Percentiles rank a stretch among this genome's conserved stretches.
Conservation (phyloP, 108 stramenopile genomes). For the Chaetoceros tenuissimus region DNA sequence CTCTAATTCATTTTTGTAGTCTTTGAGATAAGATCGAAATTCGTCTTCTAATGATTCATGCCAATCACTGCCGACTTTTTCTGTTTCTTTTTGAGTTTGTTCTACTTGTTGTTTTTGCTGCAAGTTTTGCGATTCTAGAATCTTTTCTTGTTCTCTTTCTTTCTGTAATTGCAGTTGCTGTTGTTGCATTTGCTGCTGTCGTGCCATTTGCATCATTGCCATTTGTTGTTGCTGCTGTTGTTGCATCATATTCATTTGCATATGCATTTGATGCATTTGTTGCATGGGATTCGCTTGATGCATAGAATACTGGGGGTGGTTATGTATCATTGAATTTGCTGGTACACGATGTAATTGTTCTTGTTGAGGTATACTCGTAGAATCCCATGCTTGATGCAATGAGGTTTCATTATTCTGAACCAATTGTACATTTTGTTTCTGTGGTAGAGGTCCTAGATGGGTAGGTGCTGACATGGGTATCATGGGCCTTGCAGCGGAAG, state of each 20-base stretch:
- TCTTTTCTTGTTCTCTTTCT: slow-evolving; percentile 2
- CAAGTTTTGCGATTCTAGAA: slow-evolving; percentile 3
- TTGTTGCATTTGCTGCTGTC: slow-evolving; percentile 24
- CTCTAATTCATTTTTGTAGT: slow-evolving; percentile 4
- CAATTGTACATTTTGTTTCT: too few relatives aligned
- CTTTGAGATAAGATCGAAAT: not conserved
- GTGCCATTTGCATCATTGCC: slow-evolving; percentile 10
- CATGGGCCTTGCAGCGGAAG: slow-evolving; percentile 3
- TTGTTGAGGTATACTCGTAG: too few relatives aligned
- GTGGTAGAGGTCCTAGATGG: slow-evolving; percentile 18
- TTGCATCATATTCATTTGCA: slow-evolving; percentile 4
- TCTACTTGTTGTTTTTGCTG: slow-evolving; percentile 9
- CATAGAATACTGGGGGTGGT: not conserved
- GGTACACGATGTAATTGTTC: not conserved
- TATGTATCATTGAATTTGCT: not conserved
- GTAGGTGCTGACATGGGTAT: slow-evolving; percentile 47
- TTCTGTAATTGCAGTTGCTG: slow-evolving; percentile 16
- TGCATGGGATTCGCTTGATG: slow-evolving; percentile 1
- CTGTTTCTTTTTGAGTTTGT: slow-evolving; percentile 8
- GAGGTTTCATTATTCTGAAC: too few relatives aligned
- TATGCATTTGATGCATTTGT: not conserved
- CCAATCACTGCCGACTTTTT: slow-evolving; percentile 9
- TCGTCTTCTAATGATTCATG: slow-evolving; percentile 22
- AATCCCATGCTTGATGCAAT: too few relatives aligned
- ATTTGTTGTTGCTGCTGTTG: slow-evolving; percentile 35